These are phyloP conservation scores for Luffa aegyptiaca DNA, from an alignment of 306 rosid species.

Conservation along the genomic window DNA sequence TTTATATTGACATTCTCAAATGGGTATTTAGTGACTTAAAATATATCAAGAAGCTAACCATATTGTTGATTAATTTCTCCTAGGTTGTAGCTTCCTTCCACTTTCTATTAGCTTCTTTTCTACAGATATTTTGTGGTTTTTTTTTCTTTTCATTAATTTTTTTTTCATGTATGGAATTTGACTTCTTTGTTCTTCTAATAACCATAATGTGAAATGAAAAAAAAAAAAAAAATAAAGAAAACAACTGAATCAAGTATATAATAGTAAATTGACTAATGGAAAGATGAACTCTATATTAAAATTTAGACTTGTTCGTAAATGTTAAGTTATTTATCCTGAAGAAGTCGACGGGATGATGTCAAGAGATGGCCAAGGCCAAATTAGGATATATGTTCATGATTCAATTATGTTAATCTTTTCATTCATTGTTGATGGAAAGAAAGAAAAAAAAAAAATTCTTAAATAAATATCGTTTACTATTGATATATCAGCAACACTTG, in stretches of 20 bases:
- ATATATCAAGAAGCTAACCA: too few relatives aligned
- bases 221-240: too few relatives aligned
- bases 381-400: background rate
- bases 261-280: background rate
- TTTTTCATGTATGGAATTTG: background rate
- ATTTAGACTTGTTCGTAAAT: background rate
- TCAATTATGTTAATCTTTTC: background rate
- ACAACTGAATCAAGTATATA: background rate
- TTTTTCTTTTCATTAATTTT: too few relatives aligned
- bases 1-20: too few relatives aligned
- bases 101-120: too few relatives aligned
- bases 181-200: background rate
- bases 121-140: too few relatives aligned
- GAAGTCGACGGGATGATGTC: background rate
- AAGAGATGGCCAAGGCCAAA: background rate
- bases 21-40: too few relatives aligned
- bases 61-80: too few relatives aligned
- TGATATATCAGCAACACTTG: background rate
- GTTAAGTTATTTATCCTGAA: background rate
- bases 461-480: background rate
- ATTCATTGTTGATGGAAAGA: background rate
- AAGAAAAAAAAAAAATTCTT: background rate
- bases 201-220: background rate
- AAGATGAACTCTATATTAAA: background rate
- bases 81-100: too few relatives aligned